Percentiles rank a stretch among this genome's conserved stretches.
Conservation (phyloP, 1,284 basidiomycete species). For the Mycena sp. region DNA sequence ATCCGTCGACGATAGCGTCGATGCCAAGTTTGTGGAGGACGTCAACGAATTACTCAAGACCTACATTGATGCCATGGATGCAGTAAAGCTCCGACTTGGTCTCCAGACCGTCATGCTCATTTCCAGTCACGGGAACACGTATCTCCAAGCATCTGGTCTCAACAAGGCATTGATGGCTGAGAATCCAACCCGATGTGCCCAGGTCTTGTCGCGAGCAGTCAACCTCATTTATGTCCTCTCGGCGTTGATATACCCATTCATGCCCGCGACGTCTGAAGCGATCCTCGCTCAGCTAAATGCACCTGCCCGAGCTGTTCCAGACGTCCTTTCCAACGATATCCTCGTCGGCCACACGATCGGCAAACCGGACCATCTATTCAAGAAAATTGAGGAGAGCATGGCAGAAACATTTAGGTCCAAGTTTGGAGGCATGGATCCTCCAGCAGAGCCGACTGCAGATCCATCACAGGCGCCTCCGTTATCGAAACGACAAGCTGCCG, state of each 20-base stretch:
- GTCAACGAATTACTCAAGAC: constrained; percentile 85
- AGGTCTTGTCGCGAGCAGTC: constrained; percentile 89
- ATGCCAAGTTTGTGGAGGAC: constrained; percentile 83
- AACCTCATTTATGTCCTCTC: constrained; percentile 96
- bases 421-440: constrained; percentile 76
- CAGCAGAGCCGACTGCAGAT: constrained; percentile 44
- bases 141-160: constrained; percentile 92
- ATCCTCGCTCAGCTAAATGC: constrained; percentile 94
- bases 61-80: constrained; percentile 91
- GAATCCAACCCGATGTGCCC: constrained; percentile 87
- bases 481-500: constrained; percentile 61
- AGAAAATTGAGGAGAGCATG: constrained; percentile 93
- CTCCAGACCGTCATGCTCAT: constrained; percentile 91
- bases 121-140: constrained; percentile 93
- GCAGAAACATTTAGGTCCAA: constrained; percentile 84
- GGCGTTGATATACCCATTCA: constrained; percentile 92
- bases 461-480: constrained; percentile 53
- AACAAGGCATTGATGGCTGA: constrained; percentile 90
- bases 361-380: constrained; percentile 91
- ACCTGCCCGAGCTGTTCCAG: constrained; percentile 82
- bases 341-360: constrained; percentile 89
- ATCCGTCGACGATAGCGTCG: constrained; percentile 73
- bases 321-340: constrained; percentile 80
- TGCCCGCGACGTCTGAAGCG: constrained; percentile 89
- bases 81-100: constrained; percentile 89